Percentiles rank a stretch among this genome's conserved stretches.
These are phyloP conservation scores for Penicillium sp. DNA, from an alignment of 2,329 filamentous ascomycete species.

Conservation along the genomic window DNA sequence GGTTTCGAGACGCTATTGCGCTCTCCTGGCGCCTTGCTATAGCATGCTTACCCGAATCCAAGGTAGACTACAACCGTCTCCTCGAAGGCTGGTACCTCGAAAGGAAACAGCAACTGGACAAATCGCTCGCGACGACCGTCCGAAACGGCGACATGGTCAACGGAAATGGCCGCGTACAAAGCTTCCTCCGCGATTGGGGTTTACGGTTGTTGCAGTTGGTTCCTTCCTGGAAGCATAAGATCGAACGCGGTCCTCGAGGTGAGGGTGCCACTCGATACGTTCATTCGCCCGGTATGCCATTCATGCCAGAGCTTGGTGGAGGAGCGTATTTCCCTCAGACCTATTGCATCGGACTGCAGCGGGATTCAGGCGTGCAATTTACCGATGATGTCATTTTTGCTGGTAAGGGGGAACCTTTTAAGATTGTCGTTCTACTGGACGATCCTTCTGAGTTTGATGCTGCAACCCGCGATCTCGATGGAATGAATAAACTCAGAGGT, in stretches of 20 bases:
- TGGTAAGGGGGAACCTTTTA: slow-evolving; percentile 27
- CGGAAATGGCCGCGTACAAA: slow-evolving; percentile 27
- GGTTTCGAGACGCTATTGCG: slow-evolving; percentile 40
- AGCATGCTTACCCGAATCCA: slow-evolving; percentile 19
- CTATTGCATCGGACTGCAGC: slow-evolving; percentile 25
- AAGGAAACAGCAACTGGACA: slow-evolving; percentile 40
- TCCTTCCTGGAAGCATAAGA: slow-evolving; percentile 28
- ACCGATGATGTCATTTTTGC: slow-evolving; percentile 38
- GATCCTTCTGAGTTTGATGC: background rate
- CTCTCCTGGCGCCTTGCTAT: slow-evolving; percentile 41
- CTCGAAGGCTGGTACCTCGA: slow-evolving; percentile 37
- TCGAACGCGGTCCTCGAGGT: slow-evolving; percentile 31
- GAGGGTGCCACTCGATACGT: slow-evolving; percentile 32
- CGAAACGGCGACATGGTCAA: slow-evolving; percentile 36
- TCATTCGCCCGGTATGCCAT: slow-evolving; percentile 31
- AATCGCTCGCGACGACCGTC: slow-evolving; percentile 36
- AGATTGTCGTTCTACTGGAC: slow-evolving; percentile 32
- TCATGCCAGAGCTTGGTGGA: slow-evolving; percentile 31
- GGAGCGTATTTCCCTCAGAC: slow-evolving; percentile 36
- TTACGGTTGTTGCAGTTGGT: slow-evolving; percentile 35
- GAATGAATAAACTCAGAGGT: background rate
- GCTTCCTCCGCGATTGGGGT: slow-evolving; percentile 34
- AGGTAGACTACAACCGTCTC: slow-evolving; percentile 22
- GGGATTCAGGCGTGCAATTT: slow-evolving; percentile 20
- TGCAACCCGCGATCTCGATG: slow-evolving; percentile 1